Percentiles rank a stretch among this genome's conserved stretches.
These are phyloP conservation scores for Geotrichum australiense DNA, from an alignment of 1,139 yeast species.

Conservation along the genomic window DNA sequence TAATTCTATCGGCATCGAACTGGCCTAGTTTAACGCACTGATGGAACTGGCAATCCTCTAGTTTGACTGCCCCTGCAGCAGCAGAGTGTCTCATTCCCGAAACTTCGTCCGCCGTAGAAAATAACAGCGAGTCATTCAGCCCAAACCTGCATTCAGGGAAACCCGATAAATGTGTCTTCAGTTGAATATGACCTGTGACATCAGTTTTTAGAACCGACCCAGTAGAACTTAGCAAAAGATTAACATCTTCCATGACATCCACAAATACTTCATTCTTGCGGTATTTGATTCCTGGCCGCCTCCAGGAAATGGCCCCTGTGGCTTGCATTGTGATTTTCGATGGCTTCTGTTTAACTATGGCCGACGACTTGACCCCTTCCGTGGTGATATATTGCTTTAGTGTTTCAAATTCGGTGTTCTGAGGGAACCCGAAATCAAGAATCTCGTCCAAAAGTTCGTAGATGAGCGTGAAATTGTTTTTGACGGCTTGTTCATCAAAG, in stretches of 20 bases:
- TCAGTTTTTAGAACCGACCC: conserved; percentile 57
- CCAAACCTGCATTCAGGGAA: conserved; percentile 69
- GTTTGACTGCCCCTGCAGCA: conserved; percentile 45
- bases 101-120: conserved; percentile 22
- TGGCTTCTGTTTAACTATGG: conserved; percentile 21
- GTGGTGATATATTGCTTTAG: conserved; percentile 38
- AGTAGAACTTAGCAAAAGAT: conserved; percentile 48
- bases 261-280: conserved; percentile 75
- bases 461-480: conserved; percentile 56
- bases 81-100: conserved; percentile 31
- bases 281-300: conserved; percentile 64
- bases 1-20: conserved; percentile 60
- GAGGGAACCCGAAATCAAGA: conserved; percentile 78
- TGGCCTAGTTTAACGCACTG: conserved; percentile 71
- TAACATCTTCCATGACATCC: conserved; percentile 69
- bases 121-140: conserved; percentile 41
- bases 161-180: conserved; percentile 72
- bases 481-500: conserved; percentile 43
- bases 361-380: conserved; percentile 25
- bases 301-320: conserved; percentile 55
- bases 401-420: conserved; percentile 52
- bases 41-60: conserved; percentile 83
- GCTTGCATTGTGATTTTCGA: conserved; percentile 37
- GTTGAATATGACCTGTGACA: conserved; percentile 68
- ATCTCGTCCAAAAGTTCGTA: conserved; percentile 76